Percentiles rank a stretch among this genome's conserved stretches.
Evolutionary conservation across 345 rosid species (phyloP).

Genomic region (Atalantia buxifolia): DNA sequence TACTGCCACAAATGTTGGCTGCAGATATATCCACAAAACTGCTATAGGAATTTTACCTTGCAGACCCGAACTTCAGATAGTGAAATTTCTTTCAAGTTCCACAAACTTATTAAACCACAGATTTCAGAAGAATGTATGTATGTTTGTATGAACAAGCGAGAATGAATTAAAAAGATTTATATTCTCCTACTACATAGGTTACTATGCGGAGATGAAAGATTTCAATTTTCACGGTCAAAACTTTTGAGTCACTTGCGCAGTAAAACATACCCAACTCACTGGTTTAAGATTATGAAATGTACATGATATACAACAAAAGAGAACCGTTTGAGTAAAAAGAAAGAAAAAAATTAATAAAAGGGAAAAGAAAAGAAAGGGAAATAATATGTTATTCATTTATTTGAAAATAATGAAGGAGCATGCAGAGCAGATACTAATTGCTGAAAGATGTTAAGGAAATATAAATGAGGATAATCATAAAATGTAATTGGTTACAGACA

Average conservation of each 20-base stretch:
- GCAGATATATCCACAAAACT: background rate
- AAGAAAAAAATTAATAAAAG: too few species aligned
- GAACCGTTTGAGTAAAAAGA: background rate
- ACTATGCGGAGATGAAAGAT: background rate
- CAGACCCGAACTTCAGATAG: background rate
- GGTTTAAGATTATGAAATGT: background rate
- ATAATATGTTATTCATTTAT: background rate
- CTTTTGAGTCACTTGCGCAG: background rate
- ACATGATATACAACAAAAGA: background rate
- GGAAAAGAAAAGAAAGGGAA: background rate
- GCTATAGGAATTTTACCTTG: background rate
- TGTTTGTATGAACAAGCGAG: background rate
- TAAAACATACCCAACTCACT: background rate
- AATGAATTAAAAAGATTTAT: background rate
- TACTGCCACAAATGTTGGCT: background rate
- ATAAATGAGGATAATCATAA: background rate
- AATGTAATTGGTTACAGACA: background rate
- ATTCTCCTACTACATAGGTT: background rate
- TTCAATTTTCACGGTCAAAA: background rate
- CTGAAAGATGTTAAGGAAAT: background rate
- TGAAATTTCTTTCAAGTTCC: background rate
- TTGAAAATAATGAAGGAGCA: background rate
- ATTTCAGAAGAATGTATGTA: background rate
- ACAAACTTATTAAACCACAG: background rate
- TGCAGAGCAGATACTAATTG: background rate